Base-by-base conservation (phyloP, 208 protist species). In the Leishmania braziliensis region DNA sequence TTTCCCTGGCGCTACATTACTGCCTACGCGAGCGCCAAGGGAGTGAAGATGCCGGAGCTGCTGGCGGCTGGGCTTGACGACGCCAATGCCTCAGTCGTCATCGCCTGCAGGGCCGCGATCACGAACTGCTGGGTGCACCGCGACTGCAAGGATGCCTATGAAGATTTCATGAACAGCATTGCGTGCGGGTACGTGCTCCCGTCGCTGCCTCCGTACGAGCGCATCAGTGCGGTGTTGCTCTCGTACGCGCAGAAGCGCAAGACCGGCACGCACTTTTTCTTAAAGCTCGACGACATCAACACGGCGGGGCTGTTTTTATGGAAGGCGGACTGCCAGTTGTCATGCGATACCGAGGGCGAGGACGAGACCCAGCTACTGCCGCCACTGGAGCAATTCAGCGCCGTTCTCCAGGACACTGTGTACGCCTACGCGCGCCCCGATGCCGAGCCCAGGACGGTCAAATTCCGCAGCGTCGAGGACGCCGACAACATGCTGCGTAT, bases 91-190 rank as follows among this genome's bases (percentile, higher is more conserved):
- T 94, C 92, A 26, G 93, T 95, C n/a, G 73, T 75, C 51, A 93
- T 95, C 76, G 93, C 95, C 4, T 97, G 93, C 80, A 84, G 91
- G 14, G 90, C 92, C 3, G 89, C 95, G 26, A 51, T 98, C 58
- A 95, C 92, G 9, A 97, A 93, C 79, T 90, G 86, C 79, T 98
- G 95, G 93, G 84, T 98, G 23, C 93, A 95, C 83, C 91, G 93
- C 12, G 95, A 98, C 77, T 89, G 86, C 72, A 90, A 90, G 43
- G 90, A 95, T 69, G 87, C 90, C 48, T 94, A 80, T 56, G 84
- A 79, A 54, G 88, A 88, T 3, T 82, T 97, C 54, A 81, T 98
- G n/a, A 90, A 95, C 36, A 89, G 87, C 56, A 89, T 97, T 39
- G 74, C 86, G 5, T 80, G 87, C 43, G 91, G 88, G 54, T 88